phyloP scores from a whole-genome alignment of 192 early-diverging fungal genomes.

The Thamnidium elegans region DNA sequence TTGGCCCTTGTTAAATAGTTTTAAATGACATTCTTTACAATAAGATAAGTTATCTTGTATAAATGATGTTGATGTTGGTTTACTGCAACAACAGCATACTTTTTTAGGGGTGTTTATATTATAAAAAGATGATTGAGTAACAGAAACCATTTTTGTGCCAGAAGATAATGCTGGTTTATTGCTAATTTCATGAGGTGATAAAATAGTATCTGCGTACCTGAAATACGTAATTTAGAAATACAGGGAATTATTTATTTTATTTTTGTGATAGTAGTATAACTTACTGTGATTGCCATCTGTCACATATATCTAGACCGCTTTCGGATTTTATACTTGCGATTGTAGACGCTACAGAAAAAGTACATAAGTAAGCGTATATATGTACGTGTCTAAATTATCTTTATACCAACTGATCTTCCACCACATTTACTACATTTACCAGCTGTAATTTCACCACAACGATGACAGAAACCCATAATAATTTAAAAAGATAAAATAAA shows the following conservation, averaged over 20 bases:
- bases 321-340: slow-evolving; percentile 9
- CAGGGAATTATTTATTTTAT: background rate
- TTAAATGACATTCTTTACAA: slow-evolving; percentile 19
- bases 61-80: slow-evolving; percentile 1
- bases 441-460: slow-evolving; percentile 46
- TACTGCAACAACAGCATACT: slow-evolving; percentile 9
- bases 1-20: slow-evolving; percentile 7
- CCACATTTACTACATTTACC: slow-evolving; percentile 50
- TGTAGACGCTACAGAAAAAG: slow-evolving; percentile 6
- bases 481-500: slow-evolving; percentile 16
- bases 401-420: slow-evolving; percentile 49
- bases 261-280: background rate
- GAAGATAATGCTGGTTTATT: slow-evolving; percentile 14
- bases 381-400: background rate
- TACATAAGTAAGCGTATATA: background rate
- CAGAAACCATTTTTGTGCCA: slow-evolving; percentile 5
- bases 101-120: background rate
- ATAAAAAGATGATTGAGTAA: slow-evolving; percentile 8
- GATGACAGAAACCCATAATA: slow-evolving; percentile 52
- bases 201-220: slow-evolving; percentile 12
- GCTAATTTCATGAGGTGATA: slow-evolving; percentile 3
- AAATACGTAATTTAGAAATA: background rate
- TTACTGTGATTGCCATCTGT: slow-evolving; percentile 36
- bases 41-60: slow-evolving; percentile 18
- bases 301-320: background rate